A percentile compares a stretch with the other conserved stretches of the same genome.
Evolutionary conservation across 2,329 filamentous ascomycete species (phyloP).

Genomic region (Exophiala sideris): DNA sequence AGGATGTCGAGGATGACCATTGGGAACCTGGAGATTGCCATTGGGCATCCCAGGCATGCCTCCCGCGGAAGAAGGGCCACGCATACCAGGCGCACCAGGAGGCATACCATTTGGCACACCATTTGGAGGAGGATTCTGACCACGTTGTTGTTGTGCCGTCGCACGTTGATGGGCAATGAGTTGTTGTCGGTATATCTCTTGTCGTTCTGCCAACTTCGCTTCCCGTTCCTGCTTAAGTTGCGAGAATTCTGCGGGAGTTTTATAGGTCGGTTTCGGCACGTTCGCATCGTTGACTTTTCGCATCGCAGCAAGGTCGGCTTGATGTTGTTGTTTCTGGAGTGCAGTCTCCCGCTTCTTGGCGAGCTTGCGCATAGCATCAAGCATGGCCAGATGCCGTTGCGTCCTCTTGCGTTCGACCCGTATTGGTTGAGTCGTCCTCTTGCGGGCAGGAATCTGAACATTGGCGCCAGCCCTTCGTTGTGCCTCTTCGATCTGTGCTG

Average conservation of each 20-base stretch:
- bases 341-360: constrained; percentile 89
- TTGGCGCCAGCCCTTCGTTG: constrained; percentile 48
- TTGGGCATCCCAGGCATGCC: constrained; percentile 34
- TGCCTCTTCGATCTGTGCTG: constrained; percentile 55
- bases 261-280: constrained; percentile 52
- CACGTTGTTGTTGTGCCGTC: constrained; percentile 44
- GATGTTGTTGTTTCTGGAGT: constrained; percentile 82
- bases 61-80: constrained; percentile 15
- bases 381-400: constrained; percentile 79
- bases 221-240: constrained; percentile 84
- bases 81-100: constrained; percentile 27
- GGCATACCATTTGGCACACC: constrained; percentile 49
- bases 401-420: constrained; percentile 83
- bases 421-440: constrained; percentile 71
- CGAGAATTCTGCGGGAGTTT: constrained; percentile 89
- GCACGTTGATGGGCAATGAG: constrained; percentile 56
- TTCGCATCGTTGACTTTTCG: constrained; percentile 68
- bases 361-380: constrained; percentile 92
- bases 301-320: constrained; percentile 69
- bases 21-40: constrained; percentile 33
- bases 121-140: constrained; percentile 41
- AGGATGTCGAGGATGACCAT: constrained; percentile 38
- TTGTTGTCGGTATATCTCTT: constrained; percentile 61
- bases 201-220: constrained; percentile 58
- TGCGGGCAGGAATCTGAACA: constrained; percentile 54